These are phyloP conservation scores for Blepharisma undulans DNA, from an alignment of 169 alveolate genomes.

Conservation along the genomic window DNA sequence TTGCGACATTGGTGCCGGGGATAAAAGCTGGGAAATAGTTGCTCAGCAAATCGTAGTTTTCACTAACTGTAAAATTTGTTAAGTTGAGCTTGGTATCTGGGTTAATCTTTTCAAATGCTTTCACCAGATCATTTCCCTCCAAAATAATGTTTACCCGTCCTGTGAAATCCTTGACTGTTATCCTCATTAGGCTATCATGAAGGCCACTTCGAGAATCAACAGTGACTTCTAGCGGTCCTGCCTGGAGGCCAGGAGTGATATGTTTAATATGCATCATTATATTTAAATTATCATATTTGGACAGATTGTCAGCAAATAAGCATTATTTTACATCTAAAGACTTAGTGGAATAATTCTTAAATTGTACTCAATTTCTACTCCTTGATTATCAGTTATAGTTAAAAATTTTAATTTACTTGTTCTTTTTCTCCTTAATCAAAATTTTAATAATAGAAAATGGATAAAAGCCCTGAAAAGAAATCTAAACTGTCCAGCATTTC, in stretches of 20 bases:
- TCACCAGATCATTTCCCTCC: conserved; percentile 11
- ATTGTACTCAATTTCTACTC: not conserved
- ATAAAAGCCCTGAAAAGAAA: not conserved
- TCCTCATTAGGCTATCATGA: not conserved
- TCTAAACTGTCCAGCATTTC: not conserved
- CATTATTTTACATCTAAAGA: not conserved
- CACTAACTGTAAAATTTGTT: not conserved
- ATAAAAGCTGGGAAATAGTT: conserved; percentile 6
- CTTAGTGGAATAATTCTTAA: not conserved
- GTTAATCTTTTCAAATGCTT: not conserved
- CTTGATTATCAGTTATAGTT: not conserved
- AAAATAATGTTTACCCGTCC: not conserved
- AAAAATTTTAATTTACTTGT: not conserved
- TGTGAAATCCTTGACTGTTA: not conserved
- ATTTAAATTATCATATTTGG: not conserved
- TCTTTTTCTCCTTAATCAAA: not conserved
- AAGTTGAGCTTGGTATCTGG: not conserved
- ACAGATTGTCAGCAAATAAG: not conserved
- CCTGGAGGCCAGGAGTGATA: not conserved
- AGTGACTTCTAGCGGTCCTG: conserved; percentile 8
- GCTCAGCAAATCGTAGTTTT: not conserved
- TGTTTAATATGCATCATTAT: not conserved
- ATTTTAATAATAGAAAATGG: not conserved
- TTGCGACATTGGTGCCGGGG: not conserved
- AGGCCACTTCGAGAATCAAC: not conserved